Base-by-base conservation (phyloP, 495 filamentous ascomycete genomes). In the Aspergillus saccharolyticus region DNA sequence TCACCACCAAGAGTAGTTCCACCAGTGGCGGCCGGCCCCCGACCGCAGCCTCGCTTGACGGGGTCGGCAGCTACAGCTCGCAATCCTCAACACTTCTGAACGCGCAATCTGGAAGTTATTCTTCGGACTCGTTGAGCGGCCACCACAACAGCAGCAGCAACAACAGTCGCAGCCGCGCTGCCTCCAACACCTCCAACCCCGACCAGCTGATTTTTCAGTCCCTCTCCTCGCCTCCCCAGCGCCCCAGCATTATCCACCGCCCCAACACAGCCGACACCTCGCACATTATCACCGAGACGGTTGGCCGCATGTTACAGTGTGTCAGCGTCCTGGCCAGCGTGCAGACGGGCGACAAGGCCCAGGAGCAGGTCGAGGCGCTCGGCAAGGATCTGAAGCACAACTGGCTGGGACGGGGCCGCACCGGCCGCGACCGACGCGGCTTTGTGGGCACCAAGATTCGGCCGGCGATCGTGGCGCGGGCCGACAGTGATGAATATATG, bases 281-380 rank as follows among this genome's bases (percentile, higher is more conserved):
- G 21, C 86, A 92, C 57, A 81, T 96, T 22, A 77, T 79, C 60
- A 97, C 94, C 15, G 91, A 97, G 58, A 96, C 90, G 53, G 93
- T 96, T 9, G 94, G 90, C 1, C 80, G 95, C 55, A 95, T 98
- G 91, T 80, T 98, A 58, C 94, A 98, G 73, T 98, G 95, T 67
- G 86, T 98, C 69, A 89, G 85, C 63, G 93, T 98, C 10, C 77
- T 97, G 1, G 87, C 89, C 10, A 86, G 85, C 60, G 82, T 95
- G 14, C 85, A 87, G 65, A 83, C 75, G 1, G 78, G 79, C 5
- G 89, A 95, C 61, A 83, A 85, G n/a, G 70, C 79, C 0, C 92
- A 95, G 71, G 82, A 80, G 50, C 88, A 84, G 72, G 88, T 97
- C 65, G 90, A 96, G 55, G 79, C 89, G 62, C 76, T 98, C 55